phyloP scores from a whole-genome alignment of 2,329 filamentous ascomycete genomes.

The Neonectria neomacrospora region DNA sequence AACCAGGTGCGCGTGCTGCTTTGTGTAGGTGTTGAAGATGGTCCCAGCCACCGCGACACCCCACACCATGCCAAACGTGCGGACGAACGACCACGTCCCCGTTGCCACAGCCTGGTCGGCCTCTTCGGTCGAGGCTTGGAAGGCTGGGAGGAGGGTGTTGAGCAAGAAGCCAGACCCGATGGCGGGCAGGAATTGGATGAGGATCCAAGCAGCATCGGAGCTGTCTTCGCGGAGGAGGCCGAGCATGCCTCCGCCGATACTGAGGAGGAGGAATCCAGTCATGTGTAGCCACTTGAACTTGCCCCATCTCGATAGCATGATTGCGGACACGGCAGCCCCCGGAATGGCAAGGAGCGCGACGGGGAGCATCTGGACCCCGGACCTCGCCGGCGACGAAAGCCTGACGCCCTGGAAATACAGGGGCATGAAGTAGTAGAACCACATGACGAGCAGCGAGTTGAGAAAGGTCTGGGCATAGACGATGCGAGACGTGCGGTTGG shows the following conservation, averaged over 20 bases:
- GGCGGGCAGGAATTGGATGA: conserved; percentile 53
- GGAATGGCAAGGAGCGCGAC: conserved; percentile 46
- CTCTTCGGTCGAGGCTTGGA: conserved; percentile 52
- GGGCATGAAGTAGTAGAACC: conserved; percentile 55
- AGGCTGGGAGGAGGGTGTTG: conserved; percentile 55
- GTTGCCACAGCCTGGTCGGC: conserved; percentile 51
- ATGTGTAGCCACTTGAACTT: conserved; percentile 51
- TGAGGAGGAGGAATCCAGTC: conserved; percentile 51
- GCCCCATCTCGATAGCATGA: conserved; percentile 48
- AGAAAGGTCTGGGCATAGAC: conserved; percentile 41
- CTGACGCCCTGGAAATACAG: conserved; percentile 60
- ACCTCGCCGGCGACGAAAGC: conserved; percentile 45
- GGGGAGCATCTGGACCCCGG: conserved; percentile 50
- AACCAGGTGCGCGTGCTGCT: conserved; percentile 37
- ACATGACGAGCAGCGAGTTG: conserved; percentile 44
- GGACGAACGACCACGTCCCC: conserved; percentile 55
- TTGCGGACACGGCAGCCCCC: conserved; percentile 39
- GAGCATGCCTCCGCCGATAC: conserved; percentile 55
- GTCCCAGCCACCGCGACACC: conserved; percentile 57
- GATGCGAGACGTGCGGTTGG: conserved; percentile 36
- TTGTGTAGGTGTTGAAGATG: conserved; percentile 52
- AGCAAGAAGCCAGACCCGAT: conserved; percentile 57
- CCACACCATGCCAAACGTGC: conserved; percentile 57
- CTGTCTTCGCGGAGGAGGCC: conserved; percentile 50
- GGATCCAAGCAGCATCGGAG: conserved; percentile 50